phyloP scores from a whole-genome alignment of 805 yeast species.

The Jamesozyma spencerorum region DNA sequence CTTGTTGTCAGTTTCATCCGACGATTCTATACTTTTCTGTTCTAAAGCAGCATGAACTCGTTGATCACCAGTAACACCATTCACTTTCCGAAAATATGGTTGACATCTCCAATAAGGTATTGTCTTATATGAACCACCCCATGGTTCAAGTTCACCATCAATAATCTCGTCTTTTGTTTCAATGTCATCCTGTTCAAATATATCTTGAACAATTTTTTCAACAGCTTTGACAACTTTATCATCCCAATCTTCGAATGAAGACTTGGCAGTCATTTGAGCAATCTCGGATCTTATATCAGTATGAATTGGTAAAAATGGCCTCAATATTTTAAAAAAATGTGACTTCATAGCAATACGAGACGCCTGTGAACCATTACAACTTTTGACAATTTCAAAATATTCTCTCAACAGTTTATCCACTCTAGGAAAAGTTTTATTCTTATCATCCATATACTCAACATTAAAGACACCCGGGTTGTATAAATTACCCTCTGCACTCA shows the following conservation, averaged over 20 bases:
- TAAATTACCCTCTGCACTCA: conserved; percentile 95
- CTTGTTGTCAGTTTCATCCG: conserved; percentile 6
- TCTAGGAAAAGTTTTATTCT: conserved; percentile 68
- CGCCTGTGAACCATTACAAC: conserved; percentile 40
- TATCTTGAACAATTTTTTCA: conserved; percentile 53
- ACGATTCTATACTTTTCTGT: not conserved
- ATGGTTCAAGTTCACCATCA: conserved; percentile 45
- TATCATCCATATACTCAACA: conserved; percentile 32
- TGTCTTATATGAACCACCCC: conserved; percentile 76
- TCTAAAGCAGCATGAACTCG: conserved; percentile 26
- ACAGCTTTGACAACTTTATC: conserved; percentile 48
- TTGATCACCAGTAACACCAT: conserved; percentile 56
- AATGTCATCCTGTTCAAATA: conserved; percentile 45
- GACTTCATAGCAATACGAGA: conserved; percentile 81
- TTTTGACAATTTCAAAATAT: conserved; percentile 73
- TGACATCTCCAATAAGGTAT: conserved; percentile 96
- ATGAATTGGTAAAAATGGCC: conserved; percentile 69
- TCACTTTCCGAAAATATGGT: conserved; percentile 85
- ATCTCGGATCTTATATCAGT: conserved; percentile 70
- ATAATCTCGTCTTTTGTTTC: conserved; percentile 45
- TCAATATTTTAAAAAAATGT: conserved; percentile 78
- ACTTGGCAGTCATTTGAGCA: conserved; percentile 43
- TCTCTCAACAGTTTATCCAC: conserved; percentile 78
- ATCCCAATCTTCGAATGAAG: conserved; percentile 42
- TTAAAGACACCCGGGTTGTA: conserved; percentile 86